Base-by-base conservation (phyloP, 192 early-diverging fungal genomes). In the Coemansia sp. region DNA sequence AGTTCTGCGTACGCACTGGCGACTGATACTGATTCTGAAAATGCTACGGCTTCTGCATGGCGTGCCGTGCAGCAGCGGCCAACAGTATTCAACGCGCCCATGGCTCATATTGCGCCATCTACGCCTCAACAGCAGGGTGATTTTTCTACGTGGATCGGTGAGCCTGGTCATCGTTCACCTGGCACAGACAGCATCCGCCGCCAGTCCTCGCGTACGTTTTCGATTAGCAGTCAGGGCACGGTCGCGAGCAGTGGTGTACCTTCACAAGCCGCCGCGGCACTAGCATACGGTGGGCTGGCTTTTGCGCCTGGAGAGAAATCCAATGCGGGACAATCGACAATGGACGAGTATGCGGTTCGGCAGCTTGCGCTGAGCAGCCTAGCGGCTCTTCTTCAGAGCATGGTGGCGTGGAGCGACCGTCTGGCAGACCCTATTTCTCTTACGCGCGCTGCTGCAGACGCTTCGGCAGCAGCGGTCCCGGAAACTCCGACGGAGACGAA, bases 371-470 rank as follows among this genome's bases (percentile, higher is more conserved):
- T 90, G 21, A 88, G 89, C 53, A 85, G 76, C 55, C 70, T 90
- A 51, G 80, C 85, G 0, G 84, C 86, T 3, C 76, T 90, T 57
- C 61, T 90, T 39, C 85, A 85, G 51, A 88, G 87, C 27, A 79
- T 90, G 66, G 89, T 89, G n/a, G 67, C 78, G 31, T 90, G 89
- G 89, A 87, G 85, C 67, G 83, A 85, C 36, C 68, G 75, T 1
- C 68, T 78, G n/a, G 71, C 75, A 1, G 75, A 68, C 24, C 51
- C 67, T 6, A 6, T 36, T 36, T 36, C 33, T 36, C 33, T 36
- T 6, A 36, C 33, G 31, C 25, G 39, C 24, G 7, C 61, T 23
- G 60, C 23, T 2, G 11, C 53, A 17, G 59, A 32, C 11, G 19
- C 51, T 25, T 21, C 22, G 5, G 19, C 57, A 3, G 63, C n/a